Evolutionary conservation across 139 green algal species (phyloP).

Genomic region (Pycnococcus provasolii): DNA sequence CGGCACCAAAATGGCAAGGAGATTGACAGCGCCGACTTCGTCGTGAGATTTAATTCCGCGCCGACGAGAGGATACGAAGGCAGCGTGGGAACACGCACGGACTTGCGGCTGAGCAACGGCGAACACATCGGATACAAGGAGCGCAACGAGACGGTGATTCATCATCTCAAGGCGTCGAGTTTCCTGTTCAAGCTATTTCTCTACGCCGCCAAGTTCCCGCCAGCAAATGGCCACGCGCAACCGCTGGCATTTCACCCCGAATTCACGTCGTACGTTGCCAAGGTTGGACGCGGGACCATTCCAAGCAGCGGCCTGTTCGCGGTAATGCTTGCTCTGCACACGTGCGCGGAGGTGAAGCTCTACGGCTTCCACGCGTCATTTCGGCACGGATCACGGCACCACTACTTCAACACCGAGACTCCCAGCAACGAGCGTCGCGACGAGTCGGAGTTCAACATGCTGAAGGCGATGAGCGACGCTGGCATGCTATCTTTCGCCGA

Average conservation of each 20-base stretch:
- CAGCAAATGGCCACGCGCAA: background rate
- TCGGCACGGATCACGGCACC: conserved; percentile 18
- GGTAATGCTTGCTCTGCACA: conserved; percentile 24
- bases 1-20: conserved; percentile 17
- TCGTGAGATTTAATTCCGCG: conserved; percentile 16
- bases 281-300: background rate
- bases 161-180: conserved; percentile 3
- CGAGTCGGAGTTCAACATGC: conserved; percentile 10
- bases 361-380: conserved; percentile 28
- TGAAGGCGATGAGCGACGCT: conserved; percentile 10
- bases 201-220: background rate
- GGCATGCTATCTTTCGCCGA: conserved; percentile 16
- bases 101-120: conserved; percentile 29
- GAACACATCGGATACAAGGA: conserved; percentile 25
- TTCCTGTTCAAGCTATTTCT: conserved; percentile 20
- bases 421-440: conserved; percentile 15
- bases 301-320: conserved; percentile 22
- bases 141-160: conserved; percentile 18
- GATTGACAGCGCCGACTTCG: conserved; percentile 29
- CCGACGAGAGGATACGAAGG: conserved; percentile 7
- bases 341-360: conserved; percentile 21
- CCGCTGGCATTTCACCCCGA: conserved; percentile 12
- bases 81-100: conserved; percentile 12
- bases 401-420: conserved; percentile 32
- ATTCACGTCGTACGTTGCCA: conserved; percentile 19